phyloP scores from a whole-genome alignment of 345 rosid genomes.

The Psidium guajava region DNA sequence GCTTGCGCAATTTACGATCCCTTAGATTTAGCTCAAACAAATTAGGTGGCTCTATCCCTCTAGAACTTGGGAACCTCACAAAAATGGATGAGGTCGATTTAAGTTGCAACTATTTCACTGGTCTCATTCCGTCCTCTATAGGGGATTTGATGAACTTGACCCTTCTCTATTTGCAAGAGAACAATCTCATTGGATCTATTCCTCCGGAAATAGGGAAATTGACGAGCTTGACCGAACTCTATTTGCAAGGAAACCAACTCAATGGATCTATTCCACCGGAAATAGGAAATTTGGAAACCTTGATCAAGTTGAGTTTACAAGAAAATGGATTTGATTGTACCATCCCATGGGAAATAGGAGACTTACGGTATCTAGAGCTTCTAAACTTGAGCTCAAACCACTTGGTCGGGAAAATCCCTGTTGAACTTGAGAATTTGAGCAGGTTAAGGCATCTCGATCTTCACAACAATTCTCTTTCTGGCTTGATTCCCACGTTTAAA shows the following conservation, averaged over 20 bases:
- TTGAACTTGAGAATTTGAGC: background rate
- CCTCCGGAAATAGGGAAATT: background rate
- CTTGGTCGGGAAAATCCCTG: no score
- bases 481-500: background rate
- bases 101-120: background rate
- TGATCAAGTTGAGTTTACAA: background rate
- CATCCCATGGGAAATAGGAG: background rate
- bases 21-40: background rate
- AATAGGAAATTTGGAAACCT: background rate
- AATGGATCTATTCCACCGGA: background rate
- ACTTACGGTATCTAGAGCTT: accelerated
- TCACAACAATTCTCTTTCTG: background rate
- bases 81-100: background rate
- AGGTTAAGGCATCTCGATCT: background rate
- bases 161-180: background rate
- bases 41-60: background rate
- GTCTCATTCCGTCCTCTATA: background rate
- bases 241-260: background rate
- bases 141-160: background rate
- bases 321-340: background rate
- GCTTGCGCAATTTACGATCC: no score
- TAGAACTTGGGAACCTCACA: background rate
- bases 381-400: background rate
- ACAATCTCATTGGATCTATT: background rate
- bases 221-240: background rate